Evolutionary conservation across 2,329 filamentous ascomycete species (phyloP).

Genomic region (Colletotrichum ledebouriae): DNA sequence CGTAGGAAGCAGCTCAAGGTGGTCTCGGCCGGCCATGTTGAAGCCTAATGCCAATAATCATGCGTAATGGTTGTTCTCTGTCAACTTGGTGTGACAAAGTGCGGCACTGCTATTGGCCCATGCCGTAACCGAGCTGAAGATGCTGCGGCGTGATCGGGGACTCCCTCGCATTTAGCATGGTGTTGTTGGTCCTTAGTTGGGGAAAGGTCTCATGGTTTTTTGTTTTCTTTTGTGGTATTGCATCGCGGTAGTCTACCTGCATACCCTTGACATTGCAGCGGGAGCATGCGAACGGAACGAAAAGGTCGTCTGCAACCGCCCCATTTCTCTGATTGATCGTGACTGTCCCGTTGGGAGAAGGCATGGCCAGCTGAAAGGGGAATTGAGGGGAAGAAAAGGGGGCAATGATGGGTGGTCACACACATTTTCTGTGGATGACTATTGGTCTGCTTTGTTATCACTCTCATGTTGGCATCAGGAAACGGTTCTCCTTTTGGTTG

Average conservation of each 20-base stretch:
- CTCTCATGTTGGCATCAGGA: constrained; percentile 7
- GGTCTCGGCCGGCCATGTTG: constrained; percentile 54
- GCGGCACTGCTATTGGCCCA: constrained; percentile 11
- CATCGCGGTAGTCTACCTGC: constrained; percentile 18
- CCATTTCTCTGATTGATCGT: constrained; percentile 11
- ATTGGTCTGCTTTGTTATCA: constrained; percentile 17
- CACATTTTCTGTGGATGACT: constrained; percentile 3
- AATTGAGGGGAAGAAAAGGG: not conserved
- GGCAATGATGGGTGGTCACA: not conserved
- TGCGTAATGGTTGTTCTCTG: not conserved
- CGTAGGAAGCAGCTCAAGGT: constrained; percentile 57
- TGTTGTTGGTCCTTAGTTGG: constrained; percentile 3
- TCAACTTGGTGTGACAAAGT: too few relatives aligned
- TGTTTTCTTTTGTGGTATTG: constrained; percentile 11
- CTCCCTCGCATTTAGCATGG: constrained; percentile 21
- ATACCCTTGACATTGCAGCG: constrained; percentile 28
- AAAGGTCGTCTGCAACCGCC: constrained; percentile 13
- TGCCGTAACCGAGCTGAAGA: constrained; percentile 34
- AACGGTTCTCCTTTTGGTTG: constrained; percentile 1
- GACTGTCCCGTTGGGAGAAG: constrained; percentile 12
- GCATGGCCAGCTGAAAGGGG: constrained; percentile 10
- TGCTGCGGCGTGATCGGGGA: constrained; percentile 15
- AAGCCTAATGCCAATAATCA: constrained; percentile 12
- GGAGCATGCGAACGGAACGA: constrained; percentile 24
- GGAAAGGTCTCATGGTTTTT: not conserved